phyloP scores from a whole-genome alignment of 345 rosid genomes.

The Brassica incana region DNA sequence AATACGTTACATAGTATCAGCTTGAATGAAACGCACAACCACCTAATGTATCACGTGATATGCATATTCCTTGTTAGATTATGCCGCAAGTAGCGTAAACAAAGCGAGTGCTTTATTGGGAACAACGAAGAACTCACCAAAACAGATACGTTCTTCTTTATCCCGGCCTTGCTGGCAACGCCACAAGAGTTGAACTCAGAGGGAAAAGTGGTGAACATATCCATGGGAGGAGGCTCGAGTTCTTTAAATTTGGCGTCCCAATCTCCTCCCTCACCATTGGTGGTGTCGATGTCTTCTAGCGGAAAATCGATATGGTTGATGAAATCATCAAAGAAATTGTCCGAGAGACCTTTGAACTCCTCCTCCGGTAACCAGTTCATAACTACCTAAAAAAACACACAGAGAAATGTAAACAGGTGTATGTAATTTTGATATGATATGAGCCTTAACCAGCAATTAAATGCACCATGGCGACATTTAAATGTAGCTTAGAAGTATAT shows the following conservation, averaged over 20 bases:
- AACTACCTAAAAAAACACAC: background rate
- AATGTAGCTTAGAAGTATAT: background rate
- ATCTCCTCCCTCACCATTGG: conserved; percentile 50
- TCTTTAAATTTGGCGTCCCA: conserved; percentile 62
- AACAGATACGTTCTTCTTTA: conserved; percentile 25
- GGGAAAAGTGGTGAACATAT: conserved; percentile 44
- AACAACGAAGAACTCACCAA: conserved; percentile 46
- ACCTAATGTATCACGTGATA: background rate
- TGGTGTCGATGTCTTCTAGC: conserved; percentile 54
- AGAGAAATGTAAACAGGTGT: background rate
- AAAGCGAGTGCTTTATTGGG: background rate
- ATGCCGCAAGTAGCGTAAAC: background rate
- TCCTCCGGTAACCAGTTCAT: conserved; percentile 57
- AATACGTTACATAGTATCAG: background rate
- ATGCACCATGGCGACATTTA: background rate
- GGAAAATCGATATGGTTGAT: conserved; percentile 58
- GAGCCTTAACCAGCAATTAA: background rate
- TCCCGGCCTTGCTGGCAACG: conserved; percentile 21
- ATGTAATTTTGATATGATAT: background rate
- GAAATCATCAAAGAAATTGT: conserved; percentile 64
- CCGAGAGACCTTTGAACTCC: conserved; percentile 50
- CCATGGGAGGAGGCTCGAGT: conserved; percentile 69
- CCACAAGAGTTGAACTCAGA: conserved; percentile 36
- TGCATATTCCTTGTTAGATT: background rate
- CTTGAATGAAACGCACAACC: background rate